These are phyloP conservation scores for Nymphaea colorata DNA, from an alignment of 164 flowering plant species.

Conservation along the genomic window DNA sequence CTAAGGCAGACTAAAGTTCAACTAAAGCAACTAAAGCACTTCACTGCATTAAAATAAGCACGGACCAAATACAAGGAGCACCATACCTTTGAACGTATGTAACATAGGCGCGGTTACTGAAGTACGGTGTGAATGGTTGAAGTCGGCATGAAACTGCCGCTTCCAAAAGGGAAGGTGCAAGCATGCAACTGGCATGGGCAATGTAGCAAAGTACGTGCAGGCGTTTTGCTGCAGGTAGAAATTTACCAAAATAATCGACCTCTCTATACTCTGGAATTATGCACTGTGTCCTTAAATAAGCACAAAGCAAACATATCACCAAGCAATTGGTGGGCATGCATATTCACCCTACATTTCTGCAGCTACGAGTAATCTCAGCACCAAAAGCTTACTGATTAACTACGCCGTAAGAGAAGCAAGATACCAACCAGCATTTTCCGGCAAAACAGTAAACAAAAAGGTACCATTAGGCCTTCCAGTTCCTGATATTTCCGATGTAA, in stretches of 20 bases:
- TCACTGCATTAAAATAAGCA: background rate
- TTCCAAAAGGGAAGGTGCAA: background rate
- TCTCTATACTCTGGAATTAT: background rate
- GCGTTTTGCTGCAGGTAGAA: too few species aligned
- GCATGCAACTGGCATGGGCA: background rate
- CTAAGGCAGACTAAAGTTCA: background rate
- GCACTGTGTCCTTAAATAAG: background rate
- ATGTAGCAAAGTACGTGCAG: background rate
- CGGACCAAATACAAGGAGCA: background rate
- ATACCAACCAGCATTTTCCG: too few species aligned
- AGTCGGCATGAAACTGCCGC: too few species aligned
- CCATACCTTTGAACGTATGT: background rate
- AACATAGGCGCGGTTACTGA: background rate
- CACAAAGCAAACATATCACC: background rate
- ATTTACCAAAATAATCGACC: background rate
- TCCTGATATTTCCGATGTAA: too few species aligned
- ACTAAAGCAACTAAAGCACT: background rate
- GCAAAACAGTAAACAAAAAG: too few species aligned
- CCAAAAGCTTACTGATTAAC: too few species aligned
- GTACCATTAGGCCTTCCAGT: too few species aligned
- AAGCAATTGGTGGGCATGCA: background rate
- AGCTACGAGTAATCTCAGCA: too few species aligned
- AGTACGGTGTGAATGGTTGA: too few species aligned
- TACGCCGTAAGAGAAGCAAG: too few species aligned
- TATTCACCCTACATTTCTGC: too few species aligned